Evolutionary conservation across 805 yeast species (phyloP).

Genomic region (Sungouiozyma ichnusensis): DNA sequence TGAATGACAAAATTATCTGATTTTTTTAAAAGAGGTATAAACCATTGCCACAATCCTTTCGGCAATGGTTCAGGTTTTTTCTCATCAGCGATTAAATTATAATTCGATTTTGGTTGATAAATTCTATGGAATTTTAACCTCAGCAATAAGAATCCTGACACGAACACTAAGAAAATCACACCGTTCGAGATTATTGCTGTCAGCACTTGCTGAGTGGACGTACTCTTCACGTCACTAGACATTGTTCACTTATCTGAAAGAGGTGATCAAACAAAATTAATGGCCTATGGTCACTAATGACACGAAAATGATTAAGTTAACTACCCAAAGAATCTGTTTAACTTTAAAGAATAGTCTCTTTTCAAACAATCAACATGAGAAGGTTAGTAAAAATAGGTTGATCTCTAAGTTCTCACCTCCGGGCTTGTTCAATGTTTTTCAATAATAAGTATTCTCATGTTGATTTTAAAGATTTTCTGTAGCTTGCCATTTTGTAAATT

Average conservation of each 20-base stretch:
- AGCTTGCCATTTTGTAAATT: background rate
- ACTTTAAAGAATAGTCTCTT: too few species aligned
- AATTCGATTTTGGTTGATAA: conserved; percentile 73
- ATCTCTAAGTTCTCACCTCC: too few species aligned
- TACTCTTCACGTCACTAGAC: conserved; percentile 9
- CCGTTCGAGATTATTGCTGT: conserved; percentile 64
- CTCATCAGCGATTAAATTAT: conserved; percentile 46
- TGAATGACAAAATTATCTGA: conserved; percentile 67
- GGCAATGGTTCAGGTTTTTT: conserved; percentile 69
- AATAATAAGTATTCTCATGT: too few species aligned
- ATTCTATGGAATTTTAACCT: conserved; percentile 63
- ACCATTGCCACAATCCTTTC: conserved; percentile 60
- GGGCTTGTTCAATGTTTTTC: too few species aligned
- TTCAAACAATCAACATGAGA: too few species aligned
- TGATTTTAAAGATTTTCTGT: too few species aligned
- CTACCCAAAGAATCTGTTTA: too few species aligned
- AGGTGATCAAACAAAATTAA: too few species aligned
- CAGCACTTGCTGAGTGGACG: conserved; percentile 67
- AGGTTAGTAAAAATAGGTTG: too few species aligned
- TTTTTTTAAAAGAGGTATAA: conserved; percentile 49
- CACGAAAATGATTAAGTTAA: too few species aligned
- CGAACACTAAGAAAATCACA: conserved; percentile 51
- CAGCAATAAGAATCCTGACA: conserved; percentile 51
- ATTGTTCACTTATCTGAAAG: too few species aligned
- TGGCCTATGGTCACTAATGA: too few species aligned